Evolutionary conservation across 2,329 filamentous ascomycete species (phyloP).

Genomic region (Exserohilum turcica): DNA sequence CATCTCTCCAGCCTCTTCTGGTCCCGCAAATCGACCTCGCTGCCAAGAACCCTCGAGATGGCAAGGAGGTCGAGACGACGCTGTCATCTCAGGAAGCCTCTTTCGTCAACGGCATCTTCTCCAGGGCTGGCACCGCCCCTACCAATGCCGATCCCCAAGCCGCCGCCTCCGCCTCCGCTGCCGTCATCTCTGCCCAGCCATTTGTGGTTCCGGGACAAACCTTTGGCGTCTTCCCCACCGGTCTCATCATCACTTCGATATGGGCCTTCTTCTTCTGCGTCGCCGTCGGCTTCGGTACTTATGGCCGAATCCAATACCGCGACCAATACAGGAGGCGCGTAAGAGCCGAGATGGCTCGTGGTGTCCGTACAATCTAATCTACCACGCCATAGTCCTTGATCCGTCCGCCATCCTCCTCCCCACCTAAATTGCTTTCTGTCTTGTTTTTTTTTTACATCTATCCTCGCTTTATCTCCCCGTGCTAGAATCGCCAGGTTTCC

Average conservation of each 20-base stretch:
- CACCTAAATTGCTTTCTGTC: background rate
- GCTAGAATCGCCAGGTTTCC: slow-evolving; percentile 2
- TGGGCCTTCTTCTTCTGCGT: slow-evolving; percentile 65
- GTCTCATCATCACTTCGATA: slow-evolving; percentile 67
- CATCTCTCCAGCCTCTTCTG: slow-evolving; percentile 65
- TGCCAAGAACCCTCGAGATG: slow-evolving; percentile 56
- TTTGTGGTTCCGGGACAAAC: slow-evolving; percentile 73
- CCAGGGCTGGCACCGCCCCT: slow-evolving; percentile 56
- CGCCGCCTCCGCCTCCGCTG: slow-evolving; percentile 46
- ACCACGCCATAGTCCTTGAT: background rate
- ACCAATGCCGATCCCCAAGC: slow-evolving; percentile 55
- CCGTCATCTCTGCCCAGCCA: slow-evolving; percentile 51
- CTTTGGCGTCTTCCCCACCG: slow-evolving; percentile 72
- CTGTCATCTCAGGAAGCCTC: slow-evolving; percentile 72
- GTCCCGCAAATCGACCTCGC: slow-evolving; percentile 71
- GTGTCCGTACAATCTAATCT: slow-evolving; percentile 45
- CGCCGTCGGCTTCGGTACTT: slow-evolving; percentile 65
- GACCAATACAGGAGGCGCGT: slow-evolving; percentile 64
- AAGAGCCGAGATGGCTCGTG: slow-evolving; percentile 46
- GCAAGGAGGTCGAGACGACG: slow-evolving; percentile 63
- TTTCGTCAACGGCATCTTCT: slow-evolving; percentile 74
- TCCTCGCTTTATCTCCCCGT: background rate
- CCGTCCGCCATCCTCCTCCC: background rate
- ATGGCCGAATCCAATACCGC: slow-evolving; percentile 68
- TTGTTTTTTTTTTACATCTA: background rate